phyloP scores from a whole-genome alignment of 257 asterid genomes.

The Nicotiana attenuata region DNA sequence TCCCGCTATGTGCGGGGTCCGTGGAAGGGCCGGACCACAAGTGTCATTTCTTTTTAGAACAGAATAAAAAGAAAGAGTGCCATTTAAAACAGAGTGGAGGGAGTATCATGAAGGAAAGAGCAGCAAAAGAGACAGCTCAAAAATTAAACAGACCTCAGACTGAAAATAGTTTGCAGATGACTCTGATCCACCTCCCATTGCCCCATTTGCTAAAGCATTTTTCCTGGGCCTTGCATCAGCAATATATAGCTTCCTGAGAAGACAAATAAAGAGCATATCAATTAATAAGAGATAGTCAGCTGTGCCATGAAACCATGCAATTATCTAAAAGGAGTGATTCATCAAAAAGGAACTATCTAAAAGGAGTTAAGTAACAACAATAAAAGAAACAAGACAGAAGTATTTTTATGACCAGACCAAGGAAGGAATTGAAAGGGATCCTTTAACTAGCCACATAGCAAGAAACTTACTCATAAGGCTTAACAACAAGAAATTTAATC shows the following conservation, averaged over 20 bases:
- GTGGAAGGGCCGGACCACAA: too few species aligned
- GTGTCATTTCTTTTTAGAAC: background rate
- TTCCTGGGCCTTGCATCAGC: conserved; percentile 99
- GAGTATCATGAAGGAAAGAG: conserved; percentile 9
- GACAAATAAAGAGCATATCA: conserved; percentile 12
- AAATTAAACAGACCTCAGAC: conserved; percentile 69
- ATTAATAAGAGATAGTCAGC: background rate
- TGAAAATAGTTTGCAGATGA: conserved; percentile 93
- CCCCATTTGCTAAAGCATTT: conserved; percentile 99
- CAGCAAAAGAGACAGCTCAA: conserved; percentile 10
- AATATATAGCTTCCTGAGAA: conserved; percentile 79
- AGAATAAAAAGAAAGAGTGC: background rate
- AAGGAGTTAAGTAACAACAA: background rate
- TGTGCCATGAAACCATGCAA: background rate
- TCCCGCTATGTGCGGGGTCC: too few species aligned
- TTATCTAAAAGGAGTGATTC: background rate
- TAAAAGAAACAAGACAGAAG: background rate
- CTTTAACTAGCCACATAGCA: background rate
- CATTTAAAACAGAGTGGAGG: background rate
- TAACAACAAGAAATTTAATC: background rate
- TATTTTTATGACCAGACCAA: background rate
- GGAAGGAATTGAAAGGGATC: background rate
- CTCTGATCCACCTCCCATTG: conserved; percentile 99
- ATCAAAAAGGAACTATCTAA: conserved; percentile 1
- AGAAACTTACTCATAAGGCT: background rate